Conservation (phyloP, 1,284 basidiomycete species). For the Apiotrichum porosum region DNA sequence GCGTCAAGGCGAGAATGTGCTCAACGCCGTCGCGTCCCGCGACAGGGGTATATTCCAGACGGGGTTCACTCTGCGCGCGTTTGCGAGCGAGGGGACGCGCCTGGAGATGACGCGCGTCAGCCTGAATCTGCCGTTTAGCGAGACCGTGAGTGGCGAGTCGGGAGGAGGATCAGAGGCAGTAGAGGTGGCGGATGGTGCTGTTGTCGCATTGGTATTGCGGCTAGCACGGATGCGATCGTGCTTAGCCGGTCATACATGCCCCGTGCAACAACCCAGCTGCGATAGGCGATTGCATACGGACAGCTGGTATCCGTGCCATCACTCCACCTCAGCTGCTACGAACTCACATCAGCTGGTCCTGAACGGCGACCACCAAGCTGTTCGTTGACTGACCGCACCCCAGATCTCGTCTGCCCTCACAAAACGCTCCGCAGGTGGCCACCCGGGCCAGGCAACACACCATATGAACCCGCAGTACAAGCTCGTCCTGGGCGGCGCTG, state of each 20-base stretch:
- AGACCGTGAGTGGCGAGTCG: slow-evolving; percentile 20
- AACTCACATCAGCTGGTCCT: too few species aligned
- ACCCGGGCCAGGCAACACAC: slow-evolving; percentile 70
- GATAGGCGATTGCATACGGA: too few species aligned
- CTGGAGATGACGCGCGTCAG: slow-evolving; percentile 30
- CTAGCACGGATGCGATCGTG: too few species aligned
- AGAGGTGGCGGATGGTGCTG: too few species aligned
- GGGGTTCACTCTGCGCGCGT: slow-evolving; percentile 41
- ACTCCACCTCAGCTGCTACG: too few species aligned
- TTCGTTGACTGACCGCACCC: not conserved
- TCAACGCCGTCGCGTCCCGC: slow-evolving; percentile 31
- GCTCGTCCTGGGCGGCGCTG: slow-evolving; percentile 53
- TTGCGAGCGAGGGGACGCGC: slow-evolving; percentile 18
- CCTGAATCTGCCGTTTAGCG: slow-evolving; percentile 29
- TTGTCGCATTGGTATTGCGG: too few species aligned
- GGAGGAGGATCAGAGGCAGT: too few species aligned
- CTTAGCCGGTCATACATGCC: too few species aligned
- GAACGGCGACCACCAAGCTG: too few species aligned
- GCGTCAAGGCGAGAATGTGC: slow-evolving; percentile 18
- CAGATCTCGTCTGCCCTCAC: slow-evolving; percentile 64
- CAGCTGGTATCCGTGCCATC: too few species aligned
- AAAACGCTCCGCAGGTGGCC: slow-evolving; percentile 73
- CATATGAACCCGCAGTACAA: slow-evolving; percentile 87
- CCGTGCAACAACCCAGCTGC: too few species aligned
- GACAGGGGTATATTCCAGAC: slow-evolving; percentile 36